phyloP scores from a whole-genome alignment of 2,329 filamentous ascomycete genomes.

The Ophiostoma novo-ulmi region DNA sequence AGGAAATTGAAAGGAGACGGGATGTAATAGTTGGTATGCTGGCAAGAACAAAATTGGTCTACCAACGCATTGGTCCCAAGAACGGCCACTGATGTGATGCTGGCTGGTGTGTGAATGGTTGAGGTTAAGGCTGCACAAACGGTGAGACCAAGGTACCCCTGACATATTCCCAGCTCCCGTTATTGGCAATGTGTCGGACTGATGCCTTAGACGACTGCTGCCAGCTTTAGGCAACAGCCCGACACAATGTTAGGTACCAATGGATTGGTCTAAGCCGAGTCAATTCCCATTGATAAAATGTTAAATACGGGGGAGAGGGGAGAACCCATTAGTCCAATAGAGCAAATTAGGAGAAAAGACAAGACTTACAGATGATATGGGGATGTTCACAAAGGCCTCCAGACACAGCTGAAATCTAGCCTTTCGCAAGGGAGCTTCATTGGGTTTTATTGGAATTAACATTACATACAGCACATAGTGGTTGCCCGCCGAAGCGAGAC shows the following conservation, averaged over 20 bases:
- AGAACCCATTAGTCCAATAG: background rate
- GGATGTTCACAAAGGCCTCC: background rate
- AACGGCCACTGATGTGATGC: constrained; percentile 3
- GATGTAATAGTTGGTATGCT: background rate
- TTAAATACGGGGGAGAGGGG: background rate
- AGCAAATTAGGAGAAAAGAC: background rate
- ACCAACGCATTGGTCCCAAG: background rate
- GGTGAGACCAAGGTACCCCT: background rate
- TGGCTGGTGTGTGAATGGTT: background rate
- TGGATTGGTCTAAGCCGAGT: background rate
- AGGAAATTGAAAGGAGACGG: background rate
- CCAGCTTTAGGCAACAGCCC: too few relatives aligned
- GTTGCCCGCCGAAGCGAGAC: background rate
- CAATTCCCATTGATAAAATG: background rate
- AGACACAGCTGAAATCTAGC: background rate
- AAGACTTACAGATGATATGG: background rate
- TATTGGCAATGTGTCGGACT: constrained; percentile 9
- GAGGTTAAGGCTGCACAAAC: background rate
- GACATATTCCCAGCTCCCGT: background rate
- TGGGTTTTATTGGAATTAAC: background rate
- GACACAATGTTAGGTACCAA: background rate
- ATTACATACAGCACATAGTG: background rate
- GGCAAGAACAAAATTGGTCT: background rate
- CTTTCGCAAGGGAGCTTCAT: background rate
- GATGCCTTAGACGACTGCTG: too few relatives aligned